Percentiles rank a stretch among this genome's conserved stretches.
Evolutionary conservation across 192 early-diverging fungal genomes (phyloP).

Genomic region (Obelidium mucronatum): DNA sequence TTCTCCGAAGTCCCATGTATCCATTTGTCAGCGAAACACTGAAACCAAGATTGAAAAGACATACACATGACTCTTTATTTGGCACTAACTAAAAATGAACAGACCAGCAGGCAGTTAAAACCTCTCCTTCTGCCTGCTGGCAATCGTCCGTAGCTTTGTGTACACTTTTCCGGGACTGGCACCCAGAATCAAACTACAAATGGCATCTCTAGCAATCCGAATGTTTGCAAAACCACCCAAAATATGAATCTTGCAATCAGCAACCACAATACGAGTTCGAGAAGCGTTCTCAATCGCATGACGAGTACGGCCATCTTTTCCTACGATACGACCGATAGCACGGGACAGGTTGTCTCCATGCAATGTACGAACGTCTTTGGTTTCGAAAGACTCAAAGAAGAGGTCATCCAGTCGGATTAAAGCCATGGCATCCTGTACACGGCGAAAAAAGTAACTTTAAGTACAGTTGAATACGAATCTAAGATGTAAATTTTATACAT

Average conservation of each 20-base stretch:
- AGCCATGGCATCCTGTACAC: conserved; percentile 90
- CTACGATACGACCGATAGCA: conserved; percentile 98
- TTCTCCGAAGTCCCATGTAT: no score
- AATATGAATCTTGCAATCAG: conserved; percentile 97
- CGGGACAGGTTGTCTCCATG: conserved; percentile 95
- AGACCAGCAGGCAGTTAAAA: no score
- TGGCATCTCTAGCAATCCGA: conserved; percentile 92
- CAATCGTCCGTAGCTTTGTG: conserved; percentile 84
- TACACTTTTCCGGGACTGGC: conserved; percentile 97
- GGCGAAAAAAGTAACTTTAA: no score
- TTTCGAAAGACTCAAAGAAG: conserved; percentile 95
- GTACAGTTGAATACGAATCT: not conserved
- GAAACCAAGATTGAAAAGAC: no score
- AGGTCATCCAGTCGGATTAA: conserved; percentile 96
- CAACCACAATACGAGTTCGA: conserved; percentile 94
- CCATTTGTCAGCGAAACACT: no score
- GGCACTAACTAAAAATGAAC: no score
- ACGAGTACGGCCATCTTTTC: conserved; percentile 96
- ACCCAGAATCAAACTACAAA: conserved; percentile 91
- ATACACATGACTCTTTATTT: no score
- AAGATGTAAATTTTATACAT: no score
- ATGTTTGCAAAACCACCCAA: conserved; percentile 97
- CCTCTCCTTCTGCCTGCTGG: conserved; percentile 92
- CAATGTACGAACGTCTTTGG: conserved; percentile 97
- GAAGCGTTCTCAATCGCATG: conserved; percentile 98